These are phyloP conservation scores for Paradendryphiella salina DNA, from an alignment of 2,329 filamentous ascomycete genomes.

Conservation along the genomic window DNA sequence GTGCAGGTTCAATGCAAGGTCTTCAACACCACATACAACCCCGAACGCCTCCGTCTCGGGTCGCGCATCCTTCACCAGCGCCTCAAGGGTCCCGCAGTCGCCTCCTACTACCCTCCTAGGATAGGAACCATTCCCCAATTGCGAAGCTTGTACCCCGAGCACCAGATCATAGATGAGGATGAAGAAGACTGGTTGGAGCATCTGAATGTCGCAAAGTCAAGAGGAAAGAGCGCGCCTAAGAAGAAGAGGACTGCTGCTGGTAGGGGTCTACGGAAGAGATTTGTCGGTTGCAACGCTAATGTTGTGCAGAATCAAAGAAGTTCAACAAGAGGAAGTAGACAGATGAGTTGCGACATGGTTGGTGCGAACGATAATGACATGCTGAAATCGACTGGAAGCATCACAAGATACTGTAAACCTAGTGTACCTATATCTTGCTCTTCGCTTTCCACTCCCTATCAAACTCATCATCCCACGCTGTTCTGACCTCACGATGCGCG, in stretches of 20 bases:
- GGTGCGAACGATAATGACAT: no score
- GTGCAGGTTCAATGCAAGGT: constrained; percentile 82
- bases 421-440: constrained; percentile 31
- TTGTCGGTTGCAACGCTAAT: constrained; percentile 6
- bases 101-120: constrained; percentile 84
- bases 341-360: neutral
- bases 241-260: constrained; percentile 72
- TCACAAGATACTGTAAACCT: neutral
- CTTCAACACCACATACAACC: constrained; percentile 91
- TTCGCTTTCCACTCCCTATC: constrained; percentile 36
- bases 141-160: constrained; percentile 68
- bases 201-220: constrained; percentile 54
- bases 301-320: constrained; percentile 49
- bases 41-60: constrained; percentile 76
- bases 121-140: constrained; percentile 73
- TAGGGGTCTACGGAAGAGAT: constrained; percentile 30
- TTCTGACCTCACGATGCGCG: constrained; percentile 46
- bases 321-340: constrained; percentile 52
- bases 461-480: constrained; percentile 53
- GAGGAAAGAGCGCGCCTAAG: constrained; percentile 86
- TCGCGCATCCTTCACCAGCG: constrained; percentile 92
- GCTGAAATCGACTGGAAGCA: neutral
- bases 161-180: constrained; percentile 71
- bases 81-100: constrained; percentile 78
- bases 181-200: constrained; percentile 80